A percentile compares a stretch with the other conserved stretches of the same genome.
phyloP scores from a whole-genome alignment of 345 rosid genomes.

The Camelina sativa region DNA sequence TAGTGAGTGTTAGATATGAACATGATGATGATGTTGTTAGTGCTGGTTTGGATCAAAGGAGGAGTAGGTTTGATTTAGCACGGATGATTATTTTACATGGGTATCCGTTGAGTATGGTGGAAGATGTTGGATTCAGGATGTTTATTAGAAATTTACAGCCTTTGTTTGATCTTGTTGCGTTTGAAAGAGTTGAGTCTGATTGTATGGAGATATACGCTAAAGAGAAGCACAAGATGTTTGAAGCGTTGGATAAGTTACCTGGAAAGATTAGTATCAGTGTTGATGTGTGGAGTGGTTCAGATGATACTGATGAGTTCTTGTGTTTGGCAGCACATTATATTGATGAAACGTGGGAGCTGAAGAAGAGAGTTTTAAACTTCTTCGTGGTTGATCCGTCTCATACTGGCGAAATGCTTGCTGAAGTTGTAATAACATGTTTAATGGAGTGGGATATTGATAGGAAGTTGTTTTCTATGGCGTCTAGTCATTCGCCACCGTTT shows the following conservation, averaged over 20 bases:
- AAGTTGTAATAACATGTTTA: constrained; percentile 62
- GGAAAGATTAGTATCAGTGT: constrained; percentile 73
- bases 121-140: constrained; percentile 70
- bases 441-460: constrained; percentile 92
- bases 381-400: constrained; percentile 58
- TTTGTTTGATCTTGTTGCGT: constrained; percentile 63
- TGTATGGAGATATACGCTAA: constrained; percentile 76
- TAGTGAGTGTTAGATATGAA: constrained; percentile 62
- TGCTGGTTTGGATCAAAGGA: constrained; percentile 63
- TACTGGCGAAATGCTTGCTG: constrained; percentile 65
- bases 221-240: constrained; percentile 69
- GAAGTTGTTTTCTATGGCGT: constrained; percentile 69
- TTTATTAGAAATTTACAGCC: constrained; percentile 78
- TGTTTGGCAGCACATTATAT: constrained; percentile 66
- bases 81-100: constrained; percentile 83
- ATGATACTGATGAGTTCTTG: constrained; percentile 55
- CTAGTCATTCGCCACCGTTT: constrained; percentile 53
- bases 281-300: constrained; percentile 59
- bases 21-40: constrained; percentile 44
- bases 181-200: constrained; percentile 64
- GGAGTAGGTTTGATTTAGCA: constrained; percentile 75
- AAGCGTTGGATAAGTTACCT: constrained; percentile 69
- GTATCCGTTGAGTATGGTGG: constrained; percentile 77
- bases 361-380: constrained; percentile 64
- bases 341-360: constrained; percentile 69